A percentile compares a stretch with the other conserved stretches of the same genome.
These are phyloP conservation scores for Myriosclerotinia scirpicola DNA, from an alignment of 2,329 filamentous ascomycete species.

Conservation along the genomic window DNA sequence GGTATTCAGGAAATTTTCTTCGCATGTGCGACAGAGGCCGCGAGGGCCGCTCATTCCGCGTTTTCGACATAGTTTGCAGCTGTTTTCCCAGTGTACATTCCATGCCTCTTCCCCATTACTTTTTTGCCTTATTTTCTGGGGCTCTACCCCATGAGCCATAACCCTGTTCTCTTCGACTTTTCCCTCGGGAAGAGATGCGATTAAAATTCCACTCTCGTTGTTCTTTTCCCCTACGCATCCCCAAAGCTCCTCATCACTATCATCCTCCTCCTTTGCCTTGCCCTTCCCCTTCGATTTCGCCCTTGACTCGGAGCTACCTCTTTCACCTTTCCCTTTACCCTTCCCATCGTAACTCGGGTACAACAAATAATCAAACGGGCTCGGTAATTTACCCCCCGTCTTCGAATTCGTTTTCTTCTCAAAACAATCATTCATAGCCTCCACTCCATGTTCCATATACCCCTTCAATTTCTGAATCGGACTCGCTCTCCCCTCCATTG, in stretches of 20 bases:
- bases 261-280: not conserved
- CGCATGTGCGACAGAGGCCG: conserved; percentile 6
- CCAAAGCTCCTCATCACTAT: conserved; percentile 15
- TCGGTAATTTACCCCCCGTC: conserved; percentile 5
- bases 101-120: not conserved
- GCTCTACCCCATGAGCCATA: not conserved
- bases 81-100: not conserved
- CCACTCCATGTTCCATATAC: conserved; percentile 10
- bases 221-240: conserved; percentile 6
- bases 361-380: conserved; percentile 16
- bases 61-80: conserved; percentile 15
- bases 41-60: not conserved
- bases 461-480: conserved; percentile 15
- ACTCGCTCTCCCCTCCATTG: not conserved
- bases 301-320: not conserved
- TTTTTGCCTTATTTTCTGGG: not conserved
- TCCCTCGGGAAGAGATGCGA: not conserved
- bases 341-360: conserved; percentile 11
- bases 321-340: not conserved
- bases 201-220: conserved; percentile 2
- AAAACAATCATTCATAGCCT: not conserved
- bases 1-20: not conserved
- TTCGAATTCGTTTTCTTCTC: conserved; percentile 5
- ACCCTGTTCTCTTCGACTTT: not conserved
- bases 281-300: not conserved